Evolutionary conservation across 208 protist species (phyloP).

Genomic region (Wallacemonas sp.): DNA sequence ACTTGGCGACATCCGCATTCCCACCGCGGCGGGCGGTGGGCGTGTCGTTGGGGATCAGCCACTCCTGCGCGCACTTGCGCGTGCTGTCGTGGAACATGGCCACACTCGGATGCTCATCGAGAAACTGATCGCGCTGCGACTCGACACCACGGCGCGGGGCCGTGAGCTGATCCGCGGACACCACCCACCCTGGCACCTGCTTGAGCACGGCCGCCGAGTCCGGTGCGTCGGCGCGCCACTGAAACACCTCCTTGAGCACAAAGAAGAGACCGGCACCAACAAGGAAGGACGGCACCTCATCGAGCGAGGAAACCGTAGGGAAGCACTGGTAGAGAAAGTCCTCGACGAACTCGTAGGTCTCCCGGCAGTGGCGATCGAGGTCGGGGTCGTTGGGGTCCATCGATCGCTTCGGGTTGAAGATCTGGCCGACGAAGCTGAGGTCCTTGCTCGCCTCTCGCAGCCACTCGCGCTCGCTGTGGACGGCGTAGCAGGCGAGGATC

Average conservation of each 20-base stretch:
- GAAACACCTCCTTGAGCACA: conserved; percentile 68
- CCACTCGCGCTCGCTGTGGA: conserved; percentile 82
- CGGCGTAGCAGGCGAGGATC: conserved; percentile 89
- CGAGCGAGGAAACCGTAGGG: conserved; percentile 62
- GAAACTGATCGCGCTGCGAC: conserved; percentile 7
- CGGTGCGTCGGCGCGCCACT: conserved; percentile 17
- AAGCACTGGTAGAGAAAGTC: conserved; percentile 92
- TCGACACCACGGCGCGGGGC: background rate
- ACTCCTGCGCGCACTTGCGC: background rate
- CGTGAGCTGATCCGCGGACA: background rate
- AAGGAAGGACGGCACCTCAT: conserved; percentile 76
- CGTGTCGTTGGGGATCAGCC: background rate
- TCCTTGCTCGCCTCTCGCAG: conserved; percentile 85
- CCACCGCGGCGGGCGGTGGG: conserved; percentile 9
- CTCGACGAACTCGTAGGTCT: conserved; percentile 89
- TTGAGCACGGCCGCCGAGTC: conserved; percentile 10
- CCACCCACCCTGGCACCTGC: conserved; percentile 4
- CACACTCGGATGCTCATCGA: conserved; percentile 5
- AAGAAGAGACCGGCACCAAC: conserved; percentile 80
- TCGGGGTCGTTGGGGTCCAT: conserved; percentile 78
- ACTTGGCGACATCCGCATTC: background rate
- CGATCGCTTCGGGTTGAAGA: conserved; percentile 73
- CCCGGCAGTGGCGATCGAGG: conserved; percentile 68
- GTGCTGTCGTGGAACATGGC: conserved; percentile 4
- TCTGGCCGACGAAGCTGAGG: conserved; percentile 76